Base-by-base conservation (phyloP, 352 stramenopile genomes). In the Pythium diclinum region DNA sequence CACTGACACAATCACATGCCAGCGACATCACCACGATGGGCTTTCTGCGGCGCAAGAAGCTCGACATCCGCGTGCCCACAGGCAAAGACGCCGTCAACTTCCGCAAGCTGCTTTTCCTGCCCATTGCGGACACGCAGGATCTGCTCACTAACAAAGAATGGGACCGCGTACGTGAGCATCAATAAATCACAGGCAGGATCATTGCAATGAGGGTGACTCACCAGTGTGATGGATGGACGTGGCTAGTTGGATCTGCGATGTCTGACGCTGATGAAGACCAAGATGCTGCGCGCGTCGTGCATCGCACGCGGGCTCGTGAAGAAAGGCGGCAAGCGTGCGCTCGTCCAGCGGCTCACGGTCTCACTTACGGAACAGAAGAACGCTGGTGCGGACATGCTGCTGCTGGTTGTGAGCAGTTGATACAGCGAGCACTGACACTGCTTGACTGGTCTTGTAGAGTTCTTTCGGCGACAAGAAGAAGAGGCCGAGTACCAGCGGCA, bases 191-290 rank as follows among this genome's bases (percentile, higher is more conserved):
- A 28, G 25, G 25, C 25, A 28, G 25, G 25, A 28, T 28, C 25
- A 28, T 28, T 28, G 25, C 25, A 28, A 28, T 28, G 25, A 28
- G 25, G 25, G 25, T 28, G 25, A 28, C 25, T 28, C 25, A 28
- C 25, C 25, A 28, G 25, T 28, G 25, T 28, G 25, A 28, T 28
- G 2, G 25, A 28, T 3, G 25, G 25, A 17, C 30, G 34, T 55
- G 2, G 17, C 8, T 51, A 94, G 84, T 65, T 94, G 21, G 85
- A 94, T 63, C 36, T 92, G 44, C 77, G 84, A 79, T 94, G 85
- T 34, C 56, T 94, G 49, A 85, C 80, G 32, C 74, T 94, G 1
- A 88, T 94, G 78, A 91, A 94, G 70, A 82, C 74, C 59, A 92
- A 92, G 58, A 92, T 92, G 78, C 70, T 92, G 59, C 82, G 81